These are phyloP conservation scores for Amphirosellinia nigrospora DNA, from an alignment of 495 filamentous ascomycete genomes.

Conservation along the genomic window DNA sequence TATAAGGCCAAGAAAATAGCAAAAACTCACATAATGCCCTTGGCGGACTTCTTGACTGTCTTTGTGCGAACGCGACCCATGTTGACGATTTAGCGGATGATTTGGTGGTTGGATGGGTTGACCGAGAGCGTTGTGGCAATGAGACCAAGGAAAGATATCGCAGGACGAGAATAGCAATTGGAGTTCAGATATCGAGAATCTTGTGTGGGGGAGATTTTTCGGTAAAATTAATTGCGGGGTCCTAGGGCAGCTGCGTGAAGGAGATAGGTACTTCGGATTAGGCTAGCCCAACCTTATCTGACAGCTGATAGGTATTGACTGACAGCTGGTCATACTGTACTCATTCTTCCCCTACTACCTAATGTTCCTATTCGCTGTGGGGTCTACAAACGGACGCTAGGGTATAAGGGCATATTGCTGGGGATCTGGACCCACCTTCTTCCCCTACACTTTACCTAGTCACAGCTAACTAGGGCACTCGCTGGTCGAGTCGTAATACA, in stretches of 20 bases:
- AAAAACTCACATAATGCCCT: slow-evolving; percentile 99
- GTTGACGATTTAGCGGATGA: slow-evolving; percentile 63
- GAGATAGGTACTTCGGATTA: neutral
- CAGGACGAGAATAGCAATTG: slow-evolving; percentile 23
- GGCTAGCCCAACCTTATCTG: neutral
- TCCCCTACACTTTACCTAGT: too few relatives aligned
- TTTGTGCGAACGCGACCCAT: slow-evolving; percentile 98
- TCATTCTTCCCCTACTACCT: neutral
- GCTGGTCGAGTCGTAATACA: too few relatives aligned
- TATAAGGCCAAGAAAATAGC: too few relatives aligned
- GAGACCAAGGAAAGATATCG: slow-evolving; percentile 27
- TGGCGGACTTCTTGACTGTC: slow-evolving; percentile 99
- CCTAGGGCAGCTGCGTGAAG: slow-evolving; percentile 33
- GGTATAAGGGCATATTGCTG: too few relatives aligned
- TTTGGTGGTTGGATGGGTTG: slow-evolving; percentile 27
- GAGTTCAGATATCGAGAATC: slow-evolving; percentile 31
- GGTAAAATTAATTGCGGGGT: slow-evolving; percentile 33
- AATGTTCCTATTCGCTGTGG: too few relatives aligned
- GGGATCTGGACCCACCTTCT: too few relatives aligned
- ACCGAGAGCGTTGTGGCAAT: slow-evolving; percentile 27
- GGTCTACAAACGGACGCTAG: too few relatives aligned
- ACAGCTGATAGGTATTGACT: neutral
- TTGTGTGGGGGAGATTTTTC: slow-evolving; percentile 40
- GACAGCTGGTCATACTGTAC: neutral
- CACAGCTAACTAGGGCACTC: too few relatives aligned